phyloP scores from a whole-genome alignment of 2,329 filamentous ascomycete species.

The Aspergillus carbonarius region DNA sequence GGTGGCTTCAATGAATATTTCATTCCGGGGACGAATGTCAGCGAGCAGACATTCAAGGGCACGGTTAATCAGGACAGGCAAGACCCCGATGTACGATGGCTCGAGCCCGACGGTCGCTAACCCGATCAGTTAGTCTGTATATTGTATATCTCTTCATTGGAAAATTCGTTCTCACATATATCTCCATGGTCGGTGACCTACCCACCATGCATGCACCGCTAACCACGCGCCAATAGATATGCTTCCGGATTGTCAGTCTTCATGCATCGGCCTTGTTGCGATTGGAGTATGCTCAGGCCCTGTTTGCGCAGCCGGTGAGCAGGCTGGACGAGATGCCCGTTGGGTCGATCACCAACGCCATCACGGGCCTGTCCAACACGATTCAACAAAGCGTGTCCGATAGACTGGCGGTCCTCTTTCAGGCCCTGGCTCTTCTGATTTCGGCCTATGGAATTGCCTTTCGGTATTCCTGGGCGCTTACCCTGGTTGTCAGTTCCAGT shows the following conservation, averaged over 20 bases:
- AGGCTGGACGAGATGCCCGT: constrained; percentile 51
- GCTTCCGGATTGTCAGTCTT: constrained; percentile 49
- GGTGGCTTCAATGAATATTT: constrained; percentile 60
- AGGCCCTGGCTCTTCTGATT: constrained; percentile 42
- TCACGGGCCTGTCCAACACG: constrained; percentile 54
- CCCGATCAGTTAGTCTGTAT: constrained; percentile 44
- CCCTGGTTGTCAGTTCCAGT: constrained; percentile 49
- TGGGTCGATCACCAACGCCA: constrained; percentile 52
- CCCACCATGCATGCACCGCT: neutral
- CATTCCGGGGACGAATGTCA: constrained; percentile 39
- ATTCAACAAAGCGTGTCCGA: constrained; percentile 58
- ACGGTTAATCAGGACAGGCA: constrained; percentile 46
- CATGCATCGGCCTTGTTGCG: constrained; percentile 52
- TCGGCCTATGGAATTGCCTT: constrained; percentile 53
- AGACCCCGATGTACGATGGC: constrained; percentile 23
- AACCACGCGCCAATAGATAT: constrained; percentile 33
- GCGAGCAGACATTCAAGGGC: constrained; percentile 50
- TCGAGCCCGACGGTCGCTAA: constrained; percentile 22
- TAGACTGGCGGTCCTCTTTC: constrained; percentile 46
- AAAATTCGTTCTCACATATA: constrained; percentile 56
- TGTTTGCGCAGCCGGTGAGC: constrained; percentile 52
- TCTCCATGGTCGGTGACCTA: constrained; percentile 49
- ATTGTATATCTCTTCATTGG: constrained; percentile 60
- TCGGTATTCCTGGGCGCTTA: constrained; percentile 52
- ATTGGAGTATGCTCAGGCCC: constrained; percentile 49